Percentiles rank a stretch among this genome's conserved stretches.
Evolutionary conservation across 129 eudicot species (phyloP).

Genomic region (Cynara cardunculus): DNA sequence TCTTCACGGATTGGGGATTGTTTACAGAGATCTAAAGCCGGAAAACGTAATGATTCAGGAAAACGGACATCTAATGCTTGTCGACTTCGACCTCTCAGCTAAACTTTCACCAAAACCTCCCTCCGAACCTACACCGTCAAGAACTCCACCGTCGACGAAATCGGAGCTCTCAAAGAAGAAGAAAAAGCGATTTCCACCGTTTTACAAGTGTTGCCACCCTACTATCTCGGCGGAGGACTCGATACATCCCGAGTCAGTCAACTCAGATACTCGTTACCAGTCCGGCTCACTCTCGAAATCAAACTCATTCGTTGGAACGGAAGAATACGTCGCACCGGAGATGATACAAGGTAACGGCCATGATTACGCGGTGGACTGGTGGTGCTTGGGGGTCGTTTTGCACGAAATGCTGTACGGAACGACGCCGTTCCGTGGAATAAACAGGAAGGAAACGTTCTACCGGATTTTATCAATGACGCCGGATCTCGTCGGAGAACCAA

Average conservation of each 20-base stretch:
- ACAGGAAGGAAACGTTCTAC: slow-evolving; percentile 83
- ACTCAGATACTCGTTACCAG: slow-evolving; percentile 21
- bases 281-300: slow-evolving; percentile 47
- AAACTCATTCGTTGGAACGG: slow-evolving; percentile 97
- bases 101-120: slow-evolving; percentile 58
- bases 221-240: slow-evolving; percentile 43
- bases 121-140: neutral
- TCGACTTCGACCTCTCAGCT: slow-evolving; percentile 92
- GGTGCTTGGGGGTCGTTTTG: slow-evolving; percentile 78
- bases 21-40: slow-evolving; percentile 89
- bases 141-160: neutral
- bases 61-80: slow-evolving; percentile 86
- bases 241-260: slow-evolving; percentile 31
- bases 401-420: slow-evolving; percentile 82
- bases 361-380: slow-evolving; percentile 84
- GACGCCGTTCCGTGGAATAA: slow-evolving; percentile 77
- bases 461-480: slow-evolving; percentile 55
- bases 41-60: slow-evolving; percentile 84
- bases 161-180: slow-evolving; percentile 21
- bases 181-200: slow-evolving; percentile 15
- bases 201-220: slow-evolving; percentile 29
- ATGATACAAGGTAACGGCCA: slow-evolving; percentile 79
- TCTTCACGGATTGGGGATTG: slow-evolving; percentile 74
- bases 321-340: slow-evolving; percentile 95
- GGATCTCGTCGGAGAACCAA: slow-evolving; percentile 62